phyloP scores from a whole-genome alignment of 1,284 basidiomycete genomes.

The Puccinia coronata region DNA sequence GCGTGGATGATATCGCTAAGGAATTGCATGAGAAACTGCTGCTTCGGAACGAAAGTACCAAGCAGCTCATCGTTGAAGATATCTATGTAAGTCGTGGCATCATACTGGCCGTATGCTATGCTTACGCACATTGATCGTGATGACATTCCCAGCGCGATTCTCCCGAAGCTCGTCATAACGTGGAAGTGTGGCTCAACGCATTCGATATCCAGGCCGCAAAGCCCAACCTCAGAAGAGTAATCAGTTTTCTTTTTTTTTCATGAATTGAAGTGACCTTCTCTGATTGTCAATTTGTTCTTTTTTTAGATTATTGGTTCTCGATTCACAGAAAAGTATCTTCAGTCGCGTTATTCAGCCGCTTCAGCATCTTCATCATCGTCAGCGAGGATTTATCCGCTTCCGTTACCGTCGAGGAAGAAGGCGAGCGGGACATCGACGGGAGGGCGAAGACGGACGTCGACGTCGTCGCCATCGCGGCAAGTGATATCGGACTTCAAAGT shows the following conservation, averaged over 20 bases:
- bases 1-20: constrained; percentile 91
- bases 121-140: too few relatives aligned
- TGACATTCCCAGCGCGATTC: constrained; percentile 72
- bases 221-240: constrained; percentile 75
- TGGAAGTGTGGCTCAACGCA: constrained; percentile 78
- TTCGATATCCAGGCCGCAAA: constrained; percentile 73
- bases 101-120: too few relatives aligned
- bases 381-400: constrained; percentile 62
- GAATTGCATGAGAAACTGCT: constrained; percentile 88
- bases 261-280: constrained; percentile 45
- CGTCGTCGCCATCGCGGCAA: constrained; percentile 52
- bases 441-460: constrained; percentile 56
- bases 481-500: constrained; percentile 50
- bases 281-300: neutral
- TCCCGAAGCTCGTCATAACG: constrained; percentile 84
- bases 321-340: constrained; percentile 90
- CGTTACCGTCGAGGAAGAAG: constrained; percentile 58
- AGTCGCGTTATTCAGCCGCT: constrained; percentile 66
- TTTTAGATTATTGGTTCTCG: constrained; percentile 80
- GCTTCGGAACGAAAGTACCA: constrained; percentile 91
- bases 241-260: neutral
- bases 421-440: constrained; percentile 59
- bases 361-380: constrained; percentile 63
- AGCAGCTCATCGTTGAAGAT: constrained; percentile 92
- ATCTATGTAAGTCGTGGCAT: constrained; percentile 65